phyloP scores from a whole-genome alignment of 805 yeast species.

The Schwanniomyces occidentalis region DNA sequence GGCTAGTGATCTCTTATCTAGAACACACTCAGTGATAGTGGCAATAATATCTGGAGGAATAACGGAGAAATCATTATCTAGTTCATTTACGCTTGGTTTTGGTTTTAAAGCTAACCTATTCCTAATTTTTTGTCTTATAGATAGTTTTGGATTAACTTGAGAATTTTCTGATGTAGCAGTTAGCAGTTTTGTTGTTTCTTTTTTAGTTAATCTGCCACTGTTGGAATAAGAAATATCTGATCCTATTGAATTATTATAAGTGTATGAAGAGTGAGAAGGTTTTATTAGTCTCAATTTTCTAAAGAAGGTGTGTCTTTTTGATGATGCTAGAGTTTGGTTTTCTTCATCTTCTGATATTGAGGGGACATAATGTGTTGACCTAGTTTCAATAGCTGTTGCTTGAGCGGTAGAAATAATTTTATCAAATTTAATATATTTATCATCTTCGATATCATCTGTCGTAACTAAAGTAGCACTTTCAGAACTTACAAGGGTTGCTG shows the following conservation, averaged over 20 bases:
- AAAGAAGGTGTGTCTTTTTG: conserved; percentile 1
- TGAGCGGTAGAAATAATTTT: neutral
- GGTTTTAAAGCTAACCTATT: conserved; percentile 5
- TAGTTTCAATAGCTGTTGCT: neutral
- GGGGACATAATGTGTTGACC: too few species aligned
- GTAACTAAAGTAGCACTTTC: conserved; percentile 1
- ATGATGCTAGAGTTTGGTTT: neutral
- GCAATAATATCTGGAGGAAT: conserved; percentile 6
- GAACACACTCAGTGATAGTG: conserved; percentile 6
- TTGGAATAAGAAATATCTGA: too few species aligned
- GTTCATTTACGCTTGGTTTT: neutral
- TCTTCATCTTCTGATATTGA: neutral
- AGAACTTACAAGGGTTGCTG: neutral
- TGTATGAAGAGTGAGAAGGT: neutral
- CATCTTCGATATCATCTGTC: neutral
- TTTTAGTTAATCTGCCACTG: too few species aligned
- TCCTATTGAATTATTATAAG: neutral
- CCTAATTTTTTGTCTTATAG: conserved; percentile 6
- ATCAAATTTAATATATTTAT: neutral
- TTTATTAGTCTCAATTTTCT: conserved; percentile 2
- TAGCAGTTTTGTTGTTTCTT: too few species aligned
- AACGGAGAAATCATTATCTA: neutral
- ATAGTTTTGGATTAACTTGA: neutral
- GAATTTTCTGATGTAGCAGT: neutral
- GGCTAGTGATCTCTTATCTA: conserved; percentile 2